phyloP scores from a whole-genome alignment of 1,284 basidiomycete genomes.

The Irpex rosettiformis region DNA sequence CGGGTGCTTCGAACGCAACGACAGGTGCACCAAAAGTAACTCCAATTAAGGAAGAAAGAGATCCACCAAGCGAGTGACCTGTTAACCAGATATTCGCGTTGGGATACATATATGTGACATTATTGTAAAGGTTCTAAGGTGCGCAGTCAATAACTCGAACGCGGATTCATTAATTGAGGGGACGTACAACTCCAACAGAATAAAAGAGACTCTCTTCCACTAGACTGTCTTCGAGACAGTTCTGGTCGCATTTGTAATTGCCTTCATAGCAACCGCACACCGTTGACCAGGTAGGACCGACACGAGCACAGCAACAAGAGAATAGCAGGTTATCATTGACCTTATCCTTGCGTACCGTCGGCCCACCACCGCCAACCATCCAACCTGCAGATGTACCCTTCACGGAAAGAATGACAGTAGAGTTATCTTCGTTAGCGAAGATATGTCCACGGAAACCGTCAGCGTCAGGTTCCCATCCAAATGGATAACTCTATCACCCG shows the following conservation, averaged over 20 bases:
- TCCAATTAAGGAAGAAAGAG: constrained; percentile 83
- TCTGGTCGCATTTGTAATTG: constrained; percentile 79
- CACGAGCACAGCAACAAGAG: constrained; percentile 93
- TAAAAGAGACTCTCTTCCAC: constrained; percentile 89
- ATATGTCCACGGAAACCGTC: constrained; percentile 93
- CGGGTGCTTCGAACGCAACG: constrained; percentile 90
- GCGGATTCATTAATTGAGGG: not conserved
- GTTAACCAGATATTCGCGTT: constrained; percentile 27
- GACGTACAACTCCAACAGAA: constrained; percentile 72
- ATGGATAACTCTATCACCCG: constrained; percentile 61
- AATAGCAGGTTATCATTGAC: constrained; percentile 96
- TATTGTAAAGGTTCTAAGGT: constrained; percentile 84
- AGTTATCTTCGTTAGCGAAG: constrained; percentile 80
- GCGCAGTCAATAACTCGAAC: not conserved
- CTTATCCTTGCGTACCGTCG: constrained; percentile 90
- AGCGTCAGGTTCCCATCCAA: constrained; percentile 88
- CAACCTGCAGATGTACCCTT: constrained; percentile 87
- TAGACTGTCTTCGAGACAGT: constrained; percentile 80
- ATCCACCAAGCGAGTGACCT: constrained; percentile 88
- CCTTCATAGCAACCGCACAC: constrained; percentile 92
- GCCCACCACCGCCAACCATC: constrained; percentile 76
- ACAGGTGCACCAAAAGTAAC: constrained; percentile 91
- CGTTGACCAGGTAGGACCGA: constrained; percentile 93
- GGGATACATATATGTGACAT: constrained; percentile 92
- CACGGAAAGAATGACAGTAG: constrained; percentile 85